A percentile compares a stretch with the other conserved stretches of the same genome.
Evolutionary conservation across 441 rosid species (phyloP).

Genomic region (Metrosideros polymorpha): DNA sequence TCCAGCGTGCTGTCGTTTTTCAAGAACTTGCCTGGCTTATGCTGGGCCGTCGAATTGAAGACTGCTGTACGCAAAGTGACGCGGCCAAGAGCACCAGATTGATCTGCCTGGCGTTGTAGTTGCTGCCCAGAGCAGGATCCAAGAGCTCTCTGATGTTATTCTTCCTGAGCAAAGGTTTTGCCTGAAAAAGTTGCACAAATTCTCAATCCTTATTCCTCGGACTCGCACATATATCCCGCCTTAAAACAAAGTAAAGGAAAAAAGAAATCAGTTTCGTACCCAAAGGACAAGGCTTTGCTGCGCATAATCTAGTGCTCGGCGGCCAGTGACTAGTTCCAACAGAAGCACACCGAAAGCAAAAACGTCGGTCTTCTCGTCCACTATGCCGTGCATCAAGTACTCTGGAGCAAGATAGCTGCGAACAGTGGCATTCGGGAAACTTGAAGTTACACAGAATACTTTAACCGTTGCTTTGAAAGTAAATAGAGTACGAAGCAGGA

Average conservation of each 20-base stretch:
- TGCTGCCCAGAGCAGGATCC: constrained; percentile 48
- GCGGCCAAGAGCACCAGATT: constrained; percentile 61
- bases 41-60: constrained; percentile 60
- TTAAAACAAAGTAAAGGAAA: not conserved
- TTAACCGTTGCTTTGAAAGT: not conserved
- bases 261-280: not conserved
- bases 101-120: constrained; percentile 38
- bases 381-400: constrained; percentile 13
- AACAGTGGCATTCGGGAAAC: not conserved
- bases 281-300: constrained; percentile 11
- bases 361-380: constrained; percentile 13
- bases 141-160: constrained; percentile 52
- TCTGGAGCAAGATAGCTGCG: constrained; percentile 13
- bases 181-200: not conserved
- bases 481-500: not conserved
- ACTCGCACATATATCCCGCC: not conserved
- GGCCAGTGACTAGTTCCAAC: constrained; percentile 11
- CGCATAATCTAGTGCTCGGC: constrained; percentile 9
- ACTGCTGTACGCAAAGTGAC: constrained; percentile 54
- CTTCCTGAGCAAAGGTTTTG: constrained; percentile 24
- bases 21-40: constrained; percentile 10
- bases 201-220: not conserved
- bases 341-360: constrained; percentile 13
- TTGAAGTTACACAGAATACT: not conserved
- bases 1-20: not conserved